Conservation (phyloP, 805 yeast species). For the Lipomyces sp. region DNA sequence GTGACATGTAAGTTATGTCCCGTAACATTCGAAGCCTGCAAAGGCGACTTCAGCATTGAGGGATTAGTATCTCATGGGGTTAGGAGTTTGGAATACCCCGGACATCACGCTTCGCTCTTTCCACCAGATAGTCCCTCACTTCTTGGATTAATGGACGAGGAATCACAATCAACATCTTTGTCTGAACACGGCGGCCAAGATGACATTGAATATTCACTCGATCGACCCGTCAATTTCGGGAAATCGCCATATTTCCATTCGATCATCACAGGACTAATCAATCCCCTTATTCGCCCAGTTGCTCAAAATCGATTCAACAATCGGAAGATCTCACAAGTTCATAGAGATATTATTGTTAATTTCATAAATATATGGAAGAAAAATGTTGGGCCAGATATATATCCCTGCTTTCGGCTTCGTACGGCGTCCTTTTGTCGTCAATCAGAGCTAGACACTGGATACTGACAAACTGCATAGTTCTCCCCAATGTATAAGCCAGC, state of each 20-base stretch:
- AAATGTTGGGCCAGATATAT: constrained; percentile 59
- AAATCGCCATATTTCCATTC: constrained; percentile 44
- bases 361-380: constrained; percentile 53
- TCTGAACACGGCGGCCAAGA: too few relatives aligned
- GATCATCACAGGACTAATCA: constrained; percentile 44
- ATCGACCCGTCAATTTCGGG: constrained; percentile 42
- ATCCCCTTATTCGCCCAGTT: constrained; percentile 36
- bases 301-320: constrained; percentile 1
- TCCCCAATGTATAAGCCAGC: constrained; percentile 27
- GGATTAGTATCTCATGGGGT: too few relatives aligned
- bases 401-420: constrained; percentile 59
- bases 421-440: constrained; percentile 7
- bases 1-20: too few relatives aligned
- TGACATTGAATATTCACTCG: too few relatives aligned
- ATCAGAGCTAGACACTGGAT: not conserved
- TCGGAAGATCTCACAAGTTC: constrained; percentile 25
- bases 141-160: too few relatives aligned
- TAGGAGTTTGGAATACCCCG: too few relatives aligned
- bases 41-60: too few relatives aligned
- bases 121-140: too few relatives aligned
- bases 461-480: constrained; percentile 17
- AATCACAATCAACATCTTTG: too few relatives aligned
- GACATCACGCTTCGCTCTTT: too few relatives aligned
- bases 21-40: too few relatives aligned
- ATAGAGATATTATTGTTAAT: constrained; percentile 35